Base-by-base conservation (phyloP, 1,284 basidiomycete genomes). In the Phellinidium pouzarii region DNA sequence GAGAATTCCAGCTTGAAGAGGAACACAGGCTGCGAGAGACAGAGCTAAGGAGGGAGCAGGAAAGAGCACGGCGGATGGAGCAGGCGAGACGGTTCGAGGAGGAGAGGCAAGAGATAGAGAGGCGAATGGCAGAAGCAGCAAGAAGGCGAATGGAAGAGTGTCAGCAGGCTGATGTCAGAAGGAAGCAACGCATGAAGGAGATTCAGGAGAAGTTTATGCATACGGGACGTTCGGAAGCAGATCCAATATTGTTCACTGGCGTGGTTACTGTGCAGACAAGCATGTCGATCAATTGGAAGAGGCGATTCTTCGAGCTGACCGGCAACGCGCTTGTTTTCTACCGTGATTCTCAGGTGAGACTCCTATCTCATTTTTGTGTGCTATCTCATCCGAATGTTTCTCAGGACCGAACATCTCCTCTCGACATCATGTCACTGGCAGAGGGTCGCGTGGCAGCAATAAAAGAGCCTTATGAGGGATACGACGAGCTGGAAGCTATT, bases 401-500 rank as follows among this genome's bases (percentile, higher is more conserved):
- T 17, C 55, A 83, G 79, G 79, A 83, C 52, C 65, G 69, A 17
- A 64, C 66, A 11, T 69, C 69, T 49, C 64, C 72, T 0, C 53
- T 81, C 41, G 80, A 84, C 40, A 66, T 74, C 26, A 54, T 84
- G 17, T 63, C 72, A 5, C 64, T 87, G 29, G 68, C 73, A 1
- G 52, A 51, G 4, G 73, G 70, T 12, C 62, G 69, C 14, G 64
- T 84, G 6, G 65, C 66, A 40, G 74, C 66, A 7, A 61, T 84
- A 51, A 71, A 74, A 49, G 86, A 88, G 60, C 85, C 82, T 76
- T 72, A 77, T 52, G 81, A 87, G 53, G 85, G 85, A 1, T 84
- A 79, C 55, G 86, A 87, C 56, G 83, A 87, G 48, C 66, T 88
- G 22, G 76, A 82, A 62, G 75, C 83, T 2, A 81, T 88, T 42